Evolutionary conservation across 495 filamentous ascomycete species (phyloP), one percentile per base, ranked within the genome.

Genomic region (Hyaloscypha variabilis): DNA sequence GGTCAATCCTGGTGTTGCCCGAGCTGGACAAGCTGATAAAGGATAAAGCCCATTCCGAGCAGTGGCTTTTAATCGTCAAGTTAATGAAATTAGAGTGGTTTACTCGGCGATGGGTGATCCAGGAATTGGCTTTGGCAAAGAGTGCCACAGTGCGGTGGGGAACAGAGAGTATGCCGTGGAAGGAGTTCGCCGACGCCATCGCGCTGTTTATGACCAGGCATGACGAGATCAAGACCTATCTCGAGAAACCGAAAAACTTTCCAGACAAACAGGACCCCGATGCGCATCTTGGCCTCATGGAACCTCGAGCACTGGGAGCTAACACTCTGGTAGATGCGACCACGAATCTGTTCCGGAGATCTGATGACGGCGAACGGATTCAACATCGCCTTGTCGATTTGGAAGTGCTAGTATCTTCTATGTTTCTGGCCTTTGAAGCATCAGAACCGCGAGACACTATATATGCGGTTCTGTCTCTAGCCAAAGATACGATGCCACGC

Each of bases 51-150:
- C 62, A 26, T 64, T 72, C 59, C 74, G 74, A 72, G 42, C 46
- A 11, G 69, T 67, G 4, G 42, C 75, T 34, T 53, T 76, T 50
- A 30, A 60, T 60, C 21, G 61, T 69, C 6, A 31, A 42, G 28
- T 62, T 78, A 0, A 77, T 78, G 76, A 69, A 67, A 28, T 58
- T 74, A 8, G 31, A 30, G 1, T 77, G 75, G 75, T 78, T 78
- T 29, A 72, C 66, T 24, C 71, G 76, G 0, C 71, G 75, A 0
- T 78, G 76, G 76, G 71, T 76, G 21, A 66, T 78, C 8, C 77
- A 80, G 59, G 78, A 80, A 50, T 70, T 78, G 19, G 74, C 77
- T 2, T 59, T 79, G 24, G 71, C 77, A 3, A 65, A 65, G 24
- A 57, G 61, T 3, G 74, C 74, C 10, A 71, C 52, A 2, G 46